A percentile compares a stretch with the other conserved stretches of the same genome.
Conservation (phyloP, 208 protist genomes). For the Spongospora subterranea region DNA sequence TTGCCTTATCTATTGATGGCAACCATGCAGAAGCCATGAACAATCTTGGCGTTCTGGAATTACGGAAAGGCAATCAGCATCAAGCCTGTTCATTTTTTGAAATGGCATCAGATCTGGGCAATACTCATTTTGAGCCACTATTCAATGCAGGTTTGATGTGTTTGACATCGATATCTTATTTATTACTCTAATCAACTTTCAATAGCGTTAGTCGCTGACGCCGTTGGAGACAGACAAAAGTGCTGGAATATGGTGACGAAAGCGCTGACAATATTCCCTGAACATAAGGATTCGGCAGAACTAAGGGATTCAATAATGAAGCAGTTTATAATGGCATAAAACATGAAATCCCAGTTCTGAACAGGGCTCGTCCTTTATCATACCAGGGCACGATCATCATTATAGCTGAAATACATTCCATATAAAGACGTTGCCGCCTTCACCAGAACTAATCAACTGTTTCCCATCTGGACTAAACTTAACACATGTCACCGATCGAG, state of each 20-base stretch:
- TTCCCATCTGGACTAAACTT: slow-evolving; percentile 69
- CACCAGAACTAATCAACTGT: slow-evolving; percentile 70
- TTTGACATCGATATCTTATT: too few relatives aligned
- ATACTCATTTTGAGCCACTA: slow-evolving; percentile 84
- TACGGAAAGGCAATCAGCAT: slow-evolving; percentile 74
- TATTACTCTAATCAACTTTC: slow-evolving; percentile 20
- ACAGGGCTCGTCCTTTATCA: neutral
- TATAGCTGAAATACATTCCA: slow-evolving; percentile 69
- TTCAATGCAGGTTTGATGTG: slow-evolving; percentile 85
- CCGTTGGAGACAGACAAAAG: slow-evolving; percentile 34
- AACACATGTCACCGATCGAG: slow-evolving; percentile 58
- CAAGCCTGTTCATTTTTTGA: slow-evolving; percentile 79
- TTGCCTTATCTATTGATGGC: slow-evolving; percentile 83
- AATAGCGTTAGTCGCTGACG: neutral
- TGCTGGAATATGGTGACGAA: slow-evolving; percentile 52
- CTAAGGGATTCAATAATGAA: neutral
- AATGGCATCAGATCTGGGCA: slow-evolving; percentile 78
- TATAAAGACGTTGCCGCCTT: slow-evolving; percentile 67
- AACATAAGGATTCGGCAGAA: slow-evolving; percentile 53
- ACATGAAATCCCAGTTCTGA: too few relatives aligned
- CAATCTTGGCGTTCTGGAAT: slow-evolving; percentile 88
- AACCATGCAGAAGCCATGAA: slow-evolving; percentile 89
- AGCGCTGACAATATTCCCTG: slow-evolving; percentile 54
- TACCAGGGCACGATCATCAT: too few relatives aligned
- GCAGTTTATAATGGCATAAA: slow-evolving; percentile 28